Evolutionary conservation across 306 rosid genomes (phyloP).

Genomic region (Delonix regia): DNA sequence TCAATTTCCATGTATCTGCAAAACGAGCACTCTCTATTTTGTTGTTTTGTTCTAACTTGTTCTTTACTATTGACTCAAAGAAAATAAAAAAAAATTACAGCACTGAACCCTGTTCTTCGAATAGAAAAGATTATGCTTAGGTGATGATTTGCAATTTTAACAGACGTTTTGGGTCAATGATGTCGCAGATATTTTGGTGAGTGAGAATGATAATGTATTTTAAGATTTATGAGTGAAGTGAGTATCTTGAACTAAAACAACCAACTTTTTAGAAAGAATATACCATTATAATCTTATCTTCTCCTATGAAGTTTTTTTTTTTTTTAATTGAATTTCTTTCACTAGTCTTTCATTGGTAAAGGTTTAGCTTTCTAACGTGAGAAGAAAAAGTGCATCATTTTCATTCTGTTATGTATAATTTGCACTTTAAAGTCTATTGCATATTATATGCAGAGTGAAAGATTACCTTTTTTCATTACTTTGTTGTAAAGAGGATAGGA

Average conservation of each 20-base stretch:
- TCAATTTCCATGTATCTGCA: not conserved
- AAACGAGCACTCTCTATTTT: not conserved
- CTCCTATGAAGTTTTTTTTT: not conserved
- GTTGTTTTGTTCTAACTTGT: too few relatives aligned
- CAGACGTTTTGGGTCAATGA: not conserved
- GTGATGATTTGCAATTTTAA: not conserved
- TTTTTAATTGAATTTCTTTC: not conserved
- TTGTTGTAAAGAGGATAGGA: not conserved
- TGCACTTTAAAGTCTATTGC: not conserved
- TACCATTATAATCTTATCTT: not conserved
- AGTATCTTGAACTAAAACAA: not conserved
- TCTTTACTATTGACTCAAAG: too few relatives aligned
- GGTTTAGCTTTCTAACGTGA: not conserved
- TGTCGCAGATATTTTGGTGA: not conserved
- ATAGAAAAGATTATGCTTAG: not conserved
- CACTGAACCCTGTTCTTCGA: too few relatives aligned
- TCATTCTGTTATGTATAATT: not conserved
- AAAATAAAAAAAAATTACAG: too few relatives aligned
- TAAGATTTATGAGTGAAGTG: not conserved
- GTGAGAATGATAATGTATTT: not conserved
- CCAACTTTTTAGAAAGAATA: not conserved
- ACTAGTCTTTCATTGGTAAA: not conserved
- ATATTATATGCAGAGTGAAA: not conserved
- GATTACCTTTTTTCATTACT: not conserved
- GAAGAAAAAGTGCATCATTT: not conserved